phyloP scores from a whole-genome alignment of 192 early-diverging fungal genomes.

The Chytriomyces sp. region DNA sequence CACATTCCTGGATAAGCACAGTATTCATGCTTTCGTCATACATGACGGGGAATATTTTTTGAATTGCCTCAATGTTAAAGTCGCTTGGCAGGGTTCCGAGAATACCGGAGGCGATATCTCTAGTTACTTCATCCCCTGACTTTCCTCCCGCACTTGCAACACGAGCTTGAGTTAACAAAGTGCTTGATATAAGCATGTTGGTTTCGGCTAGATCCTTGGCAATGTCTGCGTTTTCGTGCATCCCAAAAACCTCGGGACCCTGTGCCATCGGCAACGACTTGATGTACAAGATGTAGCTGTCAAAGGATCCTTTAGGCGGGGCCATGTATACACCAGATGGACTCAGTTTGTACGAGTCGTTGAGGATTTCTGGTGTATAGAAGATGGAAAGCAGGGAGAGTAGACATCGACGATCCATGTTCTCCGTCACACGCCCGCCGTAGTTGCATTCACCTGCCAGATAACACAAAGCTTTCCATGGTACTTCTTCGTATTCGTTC shows the following conservation, averaged over 20 bases:
- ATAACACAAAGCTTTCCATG: constrained; percentile 59
- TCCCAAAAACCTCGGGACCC: constrained; percentile 62
- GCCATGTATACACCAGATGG: constrained; percentile 57
- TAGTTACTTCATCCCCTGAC: constrained; percentile 49
- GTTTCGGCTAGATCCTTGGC: constrained; percentile 61
- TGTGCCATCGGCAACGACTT: constrained; percentile 58
- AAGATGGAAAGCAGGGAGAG: constrained; percentile 53
- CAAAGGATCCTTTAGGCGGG: constrained; percentile 54
- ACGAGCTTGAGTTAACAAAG: constrained; percentile 55
- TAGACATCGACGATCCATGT: constrained; percentile 55
- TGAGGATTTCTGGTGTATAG: constrained; percentile 57
- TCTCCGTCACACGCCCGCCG: constrained; percentile 64
- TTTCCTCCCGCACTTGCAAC: constrained; percentile 46
- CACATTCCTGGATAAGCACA: constrained; percentile 64
- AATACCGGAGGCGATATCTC: constrained; percentile 57
- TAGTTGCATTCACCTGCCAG: constrained; percentile 66
- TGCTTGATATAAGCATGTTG: constrained; percentile 53
- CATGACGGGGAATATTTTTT: constrained; percentile 55
- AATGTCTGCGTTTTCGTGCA: constrained; percentile 69
- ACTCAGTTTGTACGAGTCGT: constrained; percentile 48
- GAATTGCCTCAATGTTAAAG: constrained; percentile 43
- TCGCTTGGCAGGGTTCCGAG: constrained; percentile 42
- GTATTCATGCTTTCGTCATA: constrained; percentile 66
- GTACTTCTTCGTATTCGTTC: constrained; percentile 63
- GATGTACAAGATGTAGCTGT: constrained; percentile 56